These are phyloP conservation scores for Suillus cothurnatus DNA, from an alignment of 768 basidiomycete species.

Conservation along the genomic window DNA sequence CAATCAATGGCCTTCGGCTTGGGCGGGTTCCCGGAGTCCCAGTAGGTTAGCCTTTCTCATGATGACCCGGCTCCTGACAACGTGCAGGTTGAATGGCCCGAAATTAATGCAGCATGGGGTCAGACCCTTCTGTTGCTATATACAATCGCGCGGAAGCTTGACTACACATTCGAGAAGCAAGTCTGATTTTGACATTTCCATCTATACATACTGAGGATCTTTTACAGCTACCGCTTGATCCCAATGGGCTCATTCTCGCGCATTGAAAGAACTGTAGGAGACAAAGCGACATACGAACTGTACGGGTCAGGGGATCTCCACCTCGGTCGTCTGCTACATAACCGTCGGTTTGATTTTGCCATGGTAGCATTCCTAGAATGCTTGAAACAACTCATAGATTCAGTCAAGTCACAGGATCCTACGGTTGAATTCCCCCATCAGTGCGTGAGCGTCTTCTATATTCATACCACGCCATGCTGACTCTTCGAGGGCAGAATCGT, in stretches of 20 bases:
- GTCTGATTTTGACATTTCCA: constrained; percentile 22
- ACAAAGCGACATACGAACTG: constrained; percentile 86
- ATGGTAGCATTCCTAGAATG: constrained; percentile 98
- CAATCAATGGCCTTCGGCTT: constrained; percentile 94
- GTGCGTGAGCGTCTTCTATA: constrained; percentile 50
- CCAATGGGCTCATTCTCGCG: constrained; percentile 96
- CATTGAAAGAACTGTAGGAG: constrained; percentile 81
- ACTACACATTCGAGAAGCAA: constrained; percentile 85
- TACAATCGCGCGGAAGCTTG: constrained; percentile 89
- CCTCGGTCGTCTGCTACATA: constrained; percentile 86
- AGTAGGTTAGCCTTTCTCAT: constrained; percentile 45
- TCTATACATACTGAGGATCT: constrained; percentile 14
- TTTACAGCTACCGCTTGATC: constrained; percentile 77
- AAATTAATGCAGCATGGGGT: constrained; percentile 99
- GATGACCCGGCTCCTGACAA: constrained; percentile 16
- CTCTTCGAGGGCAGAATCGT: constrained; percentile 55
- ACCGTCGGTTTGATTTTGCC: constrained; percentile 92
- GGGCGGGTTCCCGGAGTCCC: constrained; percentile 84
- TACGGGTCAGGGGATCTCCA: constrained; percentile 95
- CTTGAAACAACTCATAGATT: constrained; percentile 87
- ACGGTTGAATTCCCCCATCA: constrained; percentile 82
- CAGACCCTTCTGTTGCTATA: constrained; percentile 90
- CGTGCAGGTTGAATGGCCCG: constrained; percentile 90
- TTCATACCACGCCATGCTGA: neutral
- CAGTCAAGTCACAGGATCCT: constrained; percentile 73